Evolutionary conservation across 2,329 filamentous ascomycete species (phyloP).

Genomic region (Fusarium zealandicum): DNA sequence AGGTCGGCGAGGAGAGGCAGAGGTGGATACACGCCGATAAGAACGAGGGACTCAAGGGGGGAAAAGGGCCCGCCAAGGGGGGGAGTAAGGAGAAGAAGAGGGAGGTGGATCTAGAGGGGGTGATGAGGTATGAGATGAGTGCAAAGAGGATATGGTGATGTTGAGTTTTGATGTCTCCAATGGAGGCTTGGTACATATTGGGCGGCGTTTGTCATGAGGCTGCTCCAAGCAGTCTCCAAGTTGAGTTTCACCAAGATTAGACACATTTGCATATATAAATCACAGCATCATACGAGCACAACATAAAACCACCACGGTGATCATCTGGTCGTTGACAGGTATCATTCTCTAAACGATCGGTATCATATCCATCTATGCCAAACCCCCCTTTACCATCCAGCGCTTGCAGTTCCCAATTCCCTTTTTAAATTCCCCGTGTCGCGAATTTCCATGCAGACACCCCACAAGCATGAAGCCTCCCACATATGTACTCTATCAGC

Average conservation of each 20-base stretch:
- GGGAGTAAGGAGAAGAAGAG: constrained; percentile 58
- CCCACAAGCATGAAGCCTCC: constrained; percentile 17
- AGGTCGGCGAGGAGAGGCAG: constrained; percentile 87
- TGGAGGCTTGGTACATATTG: neutral
- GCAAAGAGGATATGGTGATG: constrained; percentile 92
- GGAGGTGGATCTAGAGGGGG: constrained; percentile 62
- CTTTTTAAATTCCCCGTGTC: constrained; percentile 3
- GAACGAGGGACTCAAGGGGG: constrained; percentile 70
- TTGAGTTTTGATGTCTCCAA: too few relatives aligned
- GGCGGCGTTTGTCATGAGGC: constrained; percentile 12
- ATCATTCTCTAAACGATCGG: constrained; percentile 36
- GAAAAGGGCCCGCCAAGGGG: constrained; percentile 61
- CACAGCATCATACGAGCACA: neutral
- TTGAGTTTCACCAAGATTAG: neutral
- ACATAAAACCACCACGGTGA: neutral
- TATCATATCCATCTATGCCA: constrained; percentile 32
- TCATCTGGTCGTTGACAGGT: constrained; percentile 23
- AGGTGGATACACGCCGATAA: constrained; percentile 89
- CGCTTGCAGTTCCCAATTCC: constrained; percentile 21
- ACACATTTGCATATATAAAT: too few relatives aligned
- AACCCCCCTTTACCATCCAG: constrained; percentile 20
- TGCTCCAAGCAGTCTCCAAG: neutral
- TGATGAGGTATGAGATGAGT: constrained; percentile 92
- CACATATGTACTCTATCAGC: constrained; percentile 37
- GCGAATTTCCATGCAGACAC: constrained; percentile 15